A percentile compares a stretch with the other conserved stretches of the same genome.
Evolutionary conservation across 2,329 filamentous ascomycete species (phyloP).

Genomic region (Clonostachys rhizophaga): DNA sequence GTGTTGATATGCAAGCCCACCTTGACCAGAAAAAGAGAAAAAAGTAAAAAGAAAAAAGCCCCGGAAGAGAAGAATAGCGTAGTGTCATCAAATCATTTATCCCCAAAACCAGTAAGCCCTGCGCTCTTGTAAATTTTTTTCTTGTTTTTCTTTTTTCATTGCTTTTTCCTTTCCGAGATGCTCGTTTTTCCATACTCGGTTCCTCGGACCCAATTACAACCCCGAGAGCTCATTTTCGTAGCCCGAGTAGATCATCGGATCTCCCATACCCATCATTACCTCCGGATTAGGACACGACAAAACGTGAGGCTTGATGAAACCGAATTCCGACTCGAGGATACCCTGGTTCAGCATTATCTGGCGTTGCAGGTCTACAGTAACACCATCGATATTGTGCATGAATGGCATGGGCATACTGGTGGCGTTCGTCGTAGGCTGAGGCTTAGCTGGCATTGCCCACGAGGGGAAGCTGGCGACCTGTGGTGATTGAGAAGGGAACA

Average conservation of each 20-base stretch:
- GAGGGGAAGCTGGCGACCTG: constrained; percentile 21
- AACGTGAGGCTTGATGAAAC: constrained; percentile 50
- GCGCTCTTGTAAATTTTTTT: neutral
- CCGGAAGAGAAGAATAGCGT: too few species aligned
- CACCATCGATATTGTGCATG: constrained; percentile 34
- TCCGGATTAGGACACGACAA: constrained; percentile 46
- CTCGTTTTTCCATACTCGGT: neutral
- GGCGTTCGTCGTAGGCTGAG: constrained; percentile 1
- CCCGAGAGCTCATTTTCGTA: constrained; percentile 40
- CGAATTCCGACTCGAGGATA: constrained; percentile 45
- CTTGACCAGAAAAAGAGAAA: too few species aligned
- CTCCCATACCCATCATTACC: constrained; percentile 51
- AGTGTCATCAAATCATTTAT: too few species aligned
- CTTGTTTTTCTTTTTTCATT: neutral
- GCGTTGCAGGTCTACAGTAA: constrained; percentile 15
- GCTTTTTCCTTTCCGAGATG: neutral
- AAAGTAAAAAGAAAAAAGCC: too few species aligned
- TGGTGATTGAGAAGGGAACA: constrained; percentile 29
- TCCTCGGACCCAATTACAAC: constrained; percentile 19
- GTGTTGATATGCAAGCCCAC: too few species aligned
- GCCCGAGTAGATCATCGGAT: constrained; percentile 54
- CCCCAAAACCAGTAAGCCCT: too few species aligned
- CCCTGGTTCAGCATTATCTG: constrained; percentile 25
- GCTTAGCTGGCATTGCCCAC: constrained; percentile 18
- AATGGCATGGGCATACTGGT: constrained; percentile 15